A percentile compares a stretch with the other conserved stretches of the same genome.
These are phyloP conservation scores for Fusarium papillatum DNA, from an alignment of 2,329 filamentous ascomycete genomes.

Conservation along the genomic window DNA sequence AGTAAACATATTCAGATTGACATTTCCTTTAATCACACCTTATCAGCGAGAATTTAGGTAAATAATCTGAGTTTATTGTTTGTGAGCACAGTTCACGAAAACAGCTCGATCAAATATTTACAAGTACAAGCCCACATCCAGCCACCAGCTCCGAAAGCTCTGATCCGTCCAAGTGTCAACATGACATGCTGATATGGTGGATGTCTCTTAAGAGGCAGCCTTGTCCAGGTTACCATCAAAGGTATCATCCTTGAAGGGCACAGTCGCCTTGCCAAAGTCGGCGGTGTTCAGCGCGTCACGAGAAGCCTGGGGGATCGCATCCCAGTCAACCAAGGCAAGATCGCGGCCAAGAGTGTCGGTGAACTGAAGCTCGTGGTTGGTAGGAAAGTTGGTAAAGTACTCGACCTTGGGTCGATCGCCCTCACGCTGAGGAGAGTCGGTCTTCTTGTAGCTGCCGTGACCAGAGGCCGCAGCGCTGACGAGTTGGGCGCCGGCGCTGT, in stretches of 20 bases:
- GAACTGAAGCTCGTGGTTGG: conserved; percentile 54
- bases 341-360: conserved; percentile 50
- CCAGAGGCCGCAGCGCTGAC: conserved; percentile 51
- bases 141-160: background rate
- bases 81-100: background rate
- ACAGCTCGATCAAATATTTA: background rate
- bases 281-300: conserved; percentile 50
- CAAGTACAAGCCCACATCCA: background rate
- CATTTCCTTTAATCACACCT: background rate
- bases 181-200: background rate
- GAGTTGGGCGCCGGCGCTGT: conserved; percentile 47
- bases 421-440: conserved; percentile 29
- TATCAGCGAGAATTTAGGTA: background rate
- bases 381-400: conserved; percentile 47
- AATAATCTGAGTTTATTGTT: background rate
- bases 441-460: conserved; percentile 51
- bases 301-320: conserved; percentile 51
- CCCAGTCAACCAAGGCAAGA: conserved; percentile 59
- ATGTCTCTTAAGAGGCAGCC: conserved; percentile 12
- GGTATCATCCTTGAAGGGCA: conserved; percentile 54
- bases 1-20: background rate
- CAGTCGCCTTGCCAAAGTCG: conserved; percentile 57
- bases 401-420: conserved; percentile 46
- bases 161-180: too few species aligned
- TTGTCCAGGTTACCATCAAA: conserved; percentile 39